Evolutionary conservation across 2,329 filamentous ascomycete species (phyloP), one percentile per base, ranked within the genome.

Genomic region (Penicillium sp.): DNA sequence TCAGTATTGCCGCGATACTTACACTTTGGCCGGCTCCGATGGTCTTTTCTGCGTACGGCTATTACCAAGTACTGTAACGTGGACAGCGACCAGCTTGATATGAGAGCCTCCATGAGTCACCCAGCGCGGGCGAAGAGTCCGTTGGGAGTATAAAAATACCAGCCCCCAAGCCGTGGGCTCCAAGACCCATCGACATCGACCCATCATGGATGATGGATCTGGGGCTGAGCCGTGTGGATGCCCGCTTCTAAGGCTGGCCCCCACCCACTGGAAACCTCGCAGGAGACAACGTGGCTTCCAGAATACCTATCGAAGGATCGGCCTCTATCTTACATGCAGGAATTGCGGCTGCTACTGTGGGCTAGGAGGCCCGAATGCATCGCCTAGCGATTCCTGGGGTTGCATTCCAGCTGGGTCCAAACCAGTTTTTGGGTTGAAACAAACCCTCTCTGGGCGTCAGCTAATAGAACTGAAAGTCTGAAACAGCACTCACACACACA

Each of bases 231-330:
- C 69, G 61, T 63, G 54, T 54, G 37, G 28, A 35, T 41, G 47
- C 47, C 37, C 42, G 31, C 37, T 42, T 57, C 35, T 52, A n/a
- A 14, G 37, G 34, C 56, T 47, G 55, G 45, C 28, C 42, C 54
- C 58, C 45, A 47, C 37, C 62, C 58, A 62, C 42, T 60, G 51
- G 54, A 51, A 65, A 56, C 47, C 55, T 48, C 38, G 31, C 55
- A 25, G 49, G 58, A 50, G 61, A 58, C 58, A 62, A 62, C 59
- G 55, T 67, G 64, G 64, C 64, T 73, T 74, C 71, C 67, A 70
- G 71, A 73, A 71, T 64, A 54, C 65, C 70, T 65, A 62, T 68
- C 67, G 61, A 64, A 70, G 52, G 38, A 42, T 49, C 55, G 39
- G 31, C 38, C 52, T 54, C 50, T 54, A 47, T 58, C 54, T 51